Evolutionary conservation across 148 eudicot genomes (phyloP), one percentile per base, ranked within the genome.

Genomic region (Tetragonia tetragonoides): DNA sequence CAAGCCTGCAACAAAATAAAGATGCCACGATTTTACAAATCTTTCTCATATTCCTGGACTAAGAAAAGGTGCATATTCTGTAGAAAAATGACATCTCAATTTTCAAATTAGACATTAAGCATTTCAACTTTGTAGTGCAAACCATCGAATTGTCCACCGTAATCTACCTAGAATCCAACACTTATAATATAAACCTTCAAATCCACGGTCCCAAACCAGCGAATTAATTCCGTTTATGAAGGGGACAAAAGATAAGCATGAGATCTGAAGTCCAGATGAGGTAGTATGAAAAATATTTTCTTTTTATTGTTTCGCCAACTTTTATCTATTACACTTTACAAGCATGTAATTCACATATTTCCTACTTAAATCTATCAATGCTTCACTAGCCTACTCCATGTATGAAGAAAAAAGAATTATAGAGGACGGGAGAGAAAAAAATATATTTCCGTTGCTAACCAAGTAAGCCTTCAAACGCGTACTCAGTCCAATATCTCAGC

Each of bases 401-500:
- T 78, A 78, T 74, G 81, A 47, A n/a, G 66, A 28, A 64, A 81
- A 82, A 83, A 79, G 79, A 83, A 83, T 75, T 44, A 37, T 60
- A 34, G 38, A 34, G 77, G 37, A n/a, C 18, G 11, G 65, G 34
- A 28, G 37, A 2, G 68, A 66, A 65, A 65, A 80, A 72, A 57
- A 70, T 44, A 69, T 64, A 75, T 70, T 70, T 15, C 61, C 74
- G 38, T 10, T 39, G 42, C 71, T 78, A 40, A 73, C 78, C 67
- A 28, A 74, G 78, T 11, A 68, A 23, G 75, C 49, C 70, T n/a
- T 49, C 7, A 72, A 66, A 73, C 70, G 66, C 70, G 66, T 46
- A 70, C 20, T 88, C 70, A 88, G 67, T 92, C 92, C 75, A 78
- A 78, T n/a, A 70, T 64, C 77, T 93, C 94, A 61, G 90, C 81